Evolutionary conservation across 2,329 filamentous ascomycete species (phyloP).

Genomic region (Alternaria consortialis): DNA sequence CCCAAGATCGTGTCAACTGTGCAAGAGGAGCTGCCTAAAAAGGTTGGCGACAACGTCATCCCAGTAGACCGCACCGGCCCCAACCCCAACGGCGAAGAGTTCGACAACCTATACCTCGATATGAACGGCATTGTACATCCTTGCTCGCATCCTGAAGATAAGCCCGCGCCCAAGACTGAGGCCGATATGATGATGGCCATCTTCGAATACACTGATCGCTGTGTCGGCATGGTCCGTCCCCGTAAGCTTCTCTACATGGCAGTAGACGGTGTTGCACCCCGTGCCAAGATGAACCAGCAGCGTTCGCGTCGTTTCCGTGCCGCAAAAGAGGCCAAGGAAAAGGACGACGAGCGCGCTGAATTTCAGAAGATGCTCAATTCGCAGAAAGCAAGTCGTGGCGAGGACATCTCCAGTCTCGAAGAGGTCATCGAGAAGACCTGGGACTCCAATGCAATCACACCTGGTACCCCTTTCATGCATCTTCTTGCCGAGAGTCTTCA

Average conservation of each 20-base stretch:
- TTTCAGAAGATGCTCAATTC: constrained; percentile 84
- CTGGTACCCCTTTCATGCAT: constrained; percentile 98
- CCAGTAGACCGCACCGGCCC: constrained; percentile 84
- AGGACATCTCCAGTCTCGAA: constrained; percentile 68
- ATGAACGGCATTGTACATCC: constrained; percentile 99
- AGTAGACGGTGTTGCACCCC: constrained; percentile 95
- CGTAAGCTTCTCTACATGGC: constrained; percentile 97
- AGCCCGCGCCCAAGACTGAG: constrained; percentile 88
- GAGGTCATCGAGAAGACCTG: constrained; percentile 86
- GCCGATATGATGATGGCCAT: constrained; percentile 99
- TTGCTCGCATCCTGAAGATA: constrained; percentile 95
- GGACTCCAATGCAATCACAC: constrained; percentile 88
- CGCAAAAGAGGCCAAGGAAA: constrained; percentile 92
- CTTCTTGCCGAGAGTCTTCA: constrained; percentile 87
- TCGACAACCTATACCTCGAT: constrained; percentile 97
- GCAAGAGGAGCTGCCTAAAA: constrained; percentile 81
- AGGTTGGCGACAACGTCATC: constrained; percentile 83
- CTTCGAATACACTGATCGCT: constrained; percentile 97
- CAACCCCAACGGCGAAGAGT: constrained; percentile 97
- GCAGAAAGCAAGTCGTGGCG: constrained; percentile 65
- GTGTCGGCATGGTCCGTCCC: constrained; percentile 98
- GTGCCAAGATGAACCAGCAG: constrained; percentile 99
- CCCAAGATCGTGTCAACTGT: constrained; percentile 96
- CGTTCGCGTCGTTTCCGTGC: constrained; percentile 94
- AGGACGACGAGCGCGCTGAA: constrained; percentile 89